Evolutionary conservation across 208 protist genomes (phyloP), one percentile per base, ranked within the genome.

Genomic region (Trypanosoma avium): DNA sequence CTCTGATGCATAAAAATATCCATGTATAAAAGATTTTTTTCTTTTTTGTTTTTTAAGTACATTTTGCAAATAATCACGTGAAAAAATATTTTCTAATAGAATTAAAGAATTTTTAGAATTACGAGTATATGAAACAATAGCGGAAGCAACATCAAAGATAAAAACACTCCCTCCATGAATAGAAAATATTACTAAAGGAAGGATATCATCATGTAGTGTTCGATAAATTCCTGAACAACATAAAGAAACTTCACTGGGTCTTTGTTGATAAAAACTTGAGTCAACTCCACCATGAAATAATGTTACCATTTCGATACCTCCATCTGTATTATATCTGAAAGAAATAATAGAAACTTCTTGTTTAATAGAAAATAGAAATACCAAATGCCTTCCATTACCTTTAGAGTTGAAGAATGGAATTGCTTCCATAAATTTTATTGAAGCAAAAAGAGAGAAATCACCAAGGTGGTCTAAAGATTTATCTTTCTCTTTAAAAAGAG

Each of bases 321-420:
- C 42, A 22, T 36, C 43, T 10, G 17, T 21, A 29, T 30, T 15
- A 4, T 35, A 13, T 35, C 50, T 55, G 24, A 95, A 75, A 6
- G 79, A 70, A 1, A 89, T 73, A 15, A 95, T 42, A 8, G 82
- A 72, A 8, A 90, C 71, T 55, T 92, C 76, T 60, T 95, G 86
- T 54, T 92, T 93, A 10, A 81, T 63, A 32, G 84, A 85, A 55
- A 86, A 75, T 3, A 93, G 33, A 66, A 95, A 95, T 10, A 89
- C 77, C 4, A 92, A 60, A 65, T 95, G 81, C 3, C 84, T 78
- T 0, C 61, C 19, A 46, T 54, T 4, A 2, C 48, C 52, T n/a
- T 68, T 60, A 0, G 70, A 45, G 32, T 93, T 74, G 0, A 56
- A 52, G 1, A 95, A 62, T 12, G 76, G 67, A 13, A 95, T 67